Evolutionary conservation across 2,329 filamentous ascomycete species (phyloP).

Genomic region (Exophiala viscosa): DNA sequence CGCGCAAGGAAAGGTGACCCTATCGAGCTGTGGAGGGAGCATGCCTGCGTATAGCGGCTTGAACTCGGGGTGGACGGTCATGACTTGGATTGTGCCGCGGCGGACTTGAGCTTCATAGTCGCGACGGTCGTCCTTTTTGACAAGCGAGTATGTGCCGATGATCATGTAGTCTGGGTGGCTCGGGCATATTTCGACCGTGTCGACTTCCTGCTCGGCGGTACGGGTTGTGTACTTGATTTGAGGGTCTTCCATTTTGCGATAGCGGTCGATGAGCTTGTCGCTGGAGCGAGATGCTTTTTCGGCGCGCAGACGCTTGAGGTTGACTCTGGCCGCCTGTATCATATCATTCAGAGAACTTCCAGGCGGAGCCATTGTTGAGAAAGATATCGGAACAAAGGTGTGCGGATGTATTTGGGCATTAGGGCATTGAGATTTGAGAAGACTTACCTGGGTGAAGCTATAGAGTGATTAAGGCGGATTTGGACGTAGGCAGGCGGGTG

Average conservation of each 20-base stretch:
- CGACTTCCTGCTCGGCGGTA: constrained; percentile 22
- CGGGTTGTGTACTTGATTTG: constrained; percentile 14
- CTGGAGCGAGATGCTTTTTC: not conserved
- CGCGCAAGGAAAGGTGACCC: constrained; percentile 53
- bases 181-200: constrained; percentile 24
- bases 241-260: constrained; percentile 1
- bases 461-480: too few species aligned
- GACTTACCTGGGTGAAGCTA: not conserved
- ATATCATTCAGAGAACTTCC: constrained; percentile 12
- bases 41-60: constrained; percentile 15
- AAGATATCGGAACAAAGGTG: constrained; percentile 29
- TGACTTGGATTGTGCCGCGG: constrained; percentile 20
- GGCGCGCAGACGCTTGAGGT: constrained; percentile 8
- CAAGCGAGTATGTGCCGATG: constrained; percentile 26
- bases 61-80: constrained; percentile 13
- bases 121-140: constrained; percentile 11
- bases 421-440: not conserved
- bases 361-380: constrained; percentile 12
- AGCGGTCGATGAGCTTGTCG: not conserved
- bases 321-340: constrained; percentile 13
- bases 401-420: not conserved
- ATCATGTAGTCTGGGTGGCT: constrained; percentile 23
- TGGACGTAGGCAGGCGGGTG: not conserved
- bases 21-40: constrained; percentile 18
- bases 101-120: constrained; percentile 16